A percentile compares a stretch with the other conserved stretches of the same genome.
Evolutionary conservation across 2,329 filamentous ascomycete species (phyloP).

Genomic region (Colletotrichum ledebouriae): DNA sequence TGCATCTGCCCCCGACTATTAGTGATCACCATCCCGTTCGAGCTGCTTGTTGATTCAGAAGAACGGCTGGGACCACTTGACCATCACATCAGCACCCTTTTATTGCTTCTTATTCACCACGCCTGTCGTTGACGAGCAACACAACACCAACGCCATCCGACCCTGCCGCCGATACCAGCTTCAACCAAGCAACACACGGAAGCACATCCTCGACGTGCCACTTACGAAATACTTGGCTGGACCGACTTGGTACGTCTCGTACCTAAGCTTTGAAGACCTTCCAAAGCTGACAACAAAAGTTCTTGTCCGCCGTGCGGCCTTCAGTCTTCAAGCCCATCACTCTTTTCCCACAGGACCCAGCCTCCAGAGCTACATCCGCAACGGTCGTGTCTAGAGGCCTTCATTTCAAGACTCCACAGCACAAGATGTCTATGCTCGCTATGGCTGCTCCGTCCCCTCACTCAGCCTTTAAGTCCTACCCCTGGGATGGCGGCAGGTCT

Average conservation of each 20-base stretch:
- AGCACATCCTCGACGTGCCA: slow-evolving; percentile 32
- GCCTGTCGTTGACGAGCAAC: slow-evolving; percentile 41
- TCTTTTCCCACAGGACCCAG: slow-evolving; percentile 57
- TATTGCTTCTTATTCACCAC: slow-evolving; percentile 33
- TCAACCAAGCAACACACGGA: slow-evolving; percentile 18
- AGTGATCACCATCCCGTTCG: slow-evolving; percentile 42
- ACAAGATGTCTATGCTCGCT: slow-evolving; percentile 65
- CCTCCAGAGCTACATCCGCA: slow-evolving; percentile 43
- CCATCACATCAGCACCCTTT: slow-evolving; percentile 37
- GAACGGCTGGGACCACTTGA: slow-evolving; percentile 42
- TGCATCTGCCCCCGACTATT: slow-evolving; percentile 22
- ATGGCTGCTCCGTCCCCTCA: slow-evolving; percentile 60
- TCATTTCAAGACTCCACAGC: slow-evolving; percentile 45
- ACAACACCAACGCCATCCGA: slow-evolving; percentile 6
- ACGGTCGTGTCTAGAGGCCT: slow-evolving; percentile 43
- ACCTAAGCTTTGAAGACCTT: not conserved
- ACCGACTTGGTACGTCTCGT: slow-evolving; percentile 31
- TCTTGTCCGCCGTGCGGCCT: slow-evolving; percentile 44
- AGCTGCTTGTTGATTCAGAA: slow-evolving; percentile 42
- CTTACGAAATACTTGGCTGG: slow-evolving; percentile 28
- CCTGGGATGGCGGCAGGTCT: slow-evolving; percentile 55
- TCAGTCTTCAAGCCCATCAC: slow-evolving; percentile 42
- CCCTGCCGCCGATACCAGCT: slow-evolving; percentile 19
- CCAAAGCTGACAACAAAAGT: slow-evolving; percentile 30
- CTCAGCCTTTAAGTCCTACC: slow-evolving; percentile 56